Conservation (phyloP, 441 rosid species). For the Eruca vesicaria region DNA sequence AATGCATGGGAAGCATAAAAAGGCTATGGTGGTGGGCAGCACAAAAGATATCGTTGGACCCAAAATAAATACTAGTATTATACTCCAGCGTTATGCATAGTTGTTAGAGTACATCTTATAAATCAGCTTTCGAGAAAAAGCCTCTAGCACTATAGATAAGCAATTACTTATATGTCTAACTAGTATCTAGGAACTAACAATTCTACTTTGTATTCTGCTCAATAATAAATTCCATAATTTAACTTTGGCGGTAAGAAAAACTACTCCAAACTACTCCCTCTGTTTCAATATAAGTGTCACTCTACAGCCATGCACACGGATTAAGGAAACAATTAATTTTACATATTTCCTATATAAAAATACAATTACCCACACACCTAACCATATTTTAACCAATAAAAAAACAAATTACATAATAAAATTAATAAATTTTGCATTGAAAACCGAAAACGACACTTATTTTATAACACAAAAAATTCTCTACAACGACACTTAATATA, state of each 20-base stretch:
- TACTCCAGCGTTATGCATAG: not conserved
- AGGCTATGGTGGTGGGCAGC: conserved; percentile 31
- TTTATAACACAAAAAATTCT: too few species aligned
- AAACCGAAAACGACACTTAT: too few species aligned
- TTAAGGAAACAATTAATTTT: too few species aligned
- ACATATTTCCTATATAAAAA: too few species aligned
- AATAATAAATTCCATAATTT: not conserved
- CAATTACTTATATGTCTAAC: not conserved
- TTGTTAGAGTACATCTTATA: not conserved
- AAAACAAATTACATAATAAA: too few species aligned
- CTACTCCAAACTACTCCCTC: too few species aligned
- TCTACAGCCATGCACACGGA: too few species aligned
- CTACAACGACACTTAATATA: too few species aligned
- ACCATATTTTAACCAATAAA: too few species aligned
- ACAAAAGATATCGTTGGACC: conserved; percentile 17
- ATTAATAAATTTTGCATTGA: too few species aligned
- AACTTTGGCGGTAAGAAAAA: not conserved
- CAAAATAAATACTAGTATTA: not conserved
- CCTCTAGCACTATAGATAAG: not conserved
- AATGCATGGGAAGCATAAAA: conserved; percentile 29
- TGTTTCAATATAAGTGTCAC: too few species aligned
- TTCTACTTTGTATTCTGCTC: not conserved
- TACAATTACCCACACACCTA: too few species aligned
- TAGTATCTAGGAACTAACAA: not conserved
- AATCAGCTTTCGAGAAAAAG: not conserved